phyloP scores from a whole-genome alignment of 2,329 filamentous ascomycete genomes.

The Ophiocordyceps polyrhachis-furcata region DNA sequence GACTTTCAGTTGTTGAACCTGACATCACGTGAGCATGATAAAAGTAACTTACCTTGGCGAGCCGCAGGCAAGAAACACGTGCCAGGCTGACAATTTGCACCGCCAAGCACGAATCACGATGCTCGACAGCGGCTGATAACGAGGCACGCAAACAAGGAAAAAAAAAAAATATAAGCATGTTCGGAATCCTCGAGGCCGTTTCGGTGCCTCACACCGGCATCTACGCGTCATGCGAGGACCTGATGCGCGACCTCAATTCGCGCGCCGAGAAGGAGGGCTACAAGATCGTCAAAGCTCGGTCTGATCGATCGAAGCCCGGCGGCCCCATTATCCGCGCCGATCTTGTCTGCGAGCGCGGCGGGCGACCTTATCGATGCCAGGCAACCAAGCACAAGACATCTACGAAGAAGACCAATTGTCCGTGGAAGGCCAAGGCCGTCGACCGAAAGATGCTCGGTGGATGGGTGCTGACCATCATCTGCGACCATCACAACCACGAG shows the following conservation, averaged over 20 bases:
- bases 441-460: conserved; percentile 23
- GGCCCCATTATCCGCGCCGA: conserved; percentile 24
- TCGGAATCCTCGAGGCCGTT: conserved; percentile 23
- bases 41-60: too few species aligned
- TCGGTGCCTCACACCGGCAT: conserved; percentile 17
- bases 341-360: conserved; percentile 25
- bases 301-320: conserved; percentile 21
- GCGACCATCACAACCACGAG: conserved; percentile 25
- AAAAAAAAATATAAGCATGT: conserved; percentile 14
- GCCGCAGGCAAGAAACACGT: neutral
- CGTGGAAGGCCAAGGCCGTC: conserved; percentile 26
- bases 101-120: neutral
- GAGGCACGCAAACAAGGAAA: neutral
- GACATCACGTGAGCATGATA: too few species aligned
- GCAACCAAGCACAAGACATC: conserved; percentile 26
- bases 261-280: conserved; percentile 25
- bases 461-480: conserved; percentile 25
- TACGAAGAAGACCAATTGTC: conserved; percentile 26
- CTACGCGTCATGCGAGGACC: conserved; percentile 21
- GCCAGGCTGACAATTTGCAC: neutral
- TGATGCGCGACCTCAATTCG: conserved; percentile 20
- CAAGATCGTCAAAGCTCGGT: conserved; percentile 25
- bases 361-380: conserved; percentile 22
- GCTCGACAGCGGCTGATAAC: neutral
- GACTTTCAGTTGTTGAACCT: too few species aligned